Evolutionary conservation across 1,284 basidiomycete genomes (phyloP), one percentile per base, ranked within the genome.

Genomic region (Ganoderma sp.): DNA sequence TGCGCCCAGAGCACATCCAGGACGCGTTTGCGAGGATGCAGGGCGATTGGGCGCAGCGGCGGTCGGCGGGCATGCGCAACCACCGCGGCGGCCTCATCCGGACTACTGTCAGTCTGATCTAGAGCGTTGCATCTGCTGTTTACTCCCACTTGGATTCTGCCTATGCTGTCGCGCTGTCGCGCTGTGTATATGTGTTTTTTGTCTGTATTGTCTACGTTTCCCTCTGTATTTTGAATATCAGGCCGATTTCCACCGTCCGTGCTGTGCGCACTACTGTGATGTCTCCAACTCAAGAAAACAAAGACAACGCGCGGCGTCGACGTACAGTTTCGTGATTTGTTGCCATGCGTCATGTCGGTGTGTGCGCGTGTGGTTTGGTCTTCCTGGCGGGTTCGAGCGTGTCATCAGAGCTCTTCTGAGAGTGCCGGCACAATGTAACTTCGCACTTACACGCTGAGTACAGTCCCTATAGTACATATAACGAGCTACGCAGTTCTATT

Each of bases 11-110:
- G 65, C 95, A 97, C 76, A 94, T 97, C 17, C 90, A 95, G 73
- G 94, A 95, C 77, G 95, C 95, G 0, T 97, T 96, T 77, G 83
- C 92, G 1, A 84, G 93, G 70, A 95, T 96, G 88, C 94, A 96
- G 79, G 85, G 89, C 19, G 91, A 95, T 71, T 93, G 93, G 88
- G 84, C 89, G 3, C 90, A 92, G 74, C 85, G 85, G 61, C 88
- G 94, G 22, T 90, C 90, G 25, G 92, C 92, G 0, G 95, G 95
- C 0, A 92, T 96, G 89, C 84, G 90, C 69, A 95, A 96, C 77
- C 96, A 92, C 90, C 84, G 93, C 62, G 94, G 93, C 10, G 94
- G 94, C 0, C 82, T 96, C 54, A 84, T 92, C 58, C 85, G 94
- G 76, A 94, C 92, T 10, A 87, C 89, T 63, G 88, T 96, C 73